phyloP scores from a whole-genome alignment of 495 filamentous ascomycete species.

The Daldinia vernicosa region DNA sequence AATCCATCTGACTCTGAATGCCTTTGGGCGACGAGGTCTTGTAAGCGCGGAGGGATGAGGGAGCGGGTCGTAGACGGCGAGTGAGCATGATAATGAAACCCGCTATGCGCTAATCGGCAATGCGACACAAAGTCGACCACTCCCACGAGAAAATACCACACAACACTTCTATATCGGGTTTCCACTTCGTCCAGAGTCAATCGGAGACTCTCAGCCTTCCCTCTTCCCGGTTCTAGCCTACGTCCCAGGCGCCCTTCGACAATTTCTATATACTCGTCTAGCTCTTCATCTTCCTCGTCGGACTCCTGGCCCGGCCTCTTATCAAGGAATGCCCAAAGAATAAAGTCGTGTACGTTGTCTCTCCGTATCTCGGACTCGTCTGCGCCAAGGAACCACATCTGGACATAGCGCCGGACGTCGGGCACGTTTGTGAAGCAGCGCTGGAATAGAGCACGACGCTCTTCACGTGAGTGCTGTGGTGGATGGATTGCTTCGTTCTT shows the following conservation, averaged over 20 bases:
- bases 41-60: constrained; percentile 65
- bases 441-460: constrained; percentile 61
- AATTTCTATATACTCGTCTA: constrained; percentile 63
- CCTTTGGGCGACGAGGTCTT: constrained; percentile 51
- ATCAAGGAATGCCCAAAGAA: constrained; percentile 71
- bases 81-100: constrained; percentile 58
- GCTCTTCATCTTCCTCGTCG: constrained; percentile 57
- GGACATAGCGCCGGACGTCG: constrained; percentile 65
- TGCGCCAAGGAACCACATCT: constrained; percentile 71
- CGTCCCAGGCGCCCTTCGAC: constrained; percentile 61
- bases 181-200: constrained; percentile 71
- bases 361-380: constrained; percentile 64
- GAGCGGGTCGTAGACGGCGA: constrained; percentile 52
- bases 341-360: constrained; percentile 72
- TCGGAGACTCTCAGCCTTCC: constrained; percentile 62
- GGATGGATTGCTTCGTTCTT: constrained; percentile 64
- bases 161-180: constrained; percentile 66
- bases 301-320: constrained; percentile 45
- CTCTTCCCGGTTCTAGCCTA: constrained; percentile 60
- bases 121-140: constrained; percentile 51
- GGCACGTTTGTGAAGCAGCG: constrained; percentile 63
- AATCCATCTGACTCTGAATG: constrained; percentile 59
- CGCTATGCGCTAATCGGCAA: constrained; percentile 53
- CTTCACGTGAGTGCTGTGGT: constrained; percentile 48
- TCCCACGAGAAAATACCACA: constrained; percentile 66